Conservation (phyloP, 106 monocot species). For the Apostasia ramifera region DNA sequence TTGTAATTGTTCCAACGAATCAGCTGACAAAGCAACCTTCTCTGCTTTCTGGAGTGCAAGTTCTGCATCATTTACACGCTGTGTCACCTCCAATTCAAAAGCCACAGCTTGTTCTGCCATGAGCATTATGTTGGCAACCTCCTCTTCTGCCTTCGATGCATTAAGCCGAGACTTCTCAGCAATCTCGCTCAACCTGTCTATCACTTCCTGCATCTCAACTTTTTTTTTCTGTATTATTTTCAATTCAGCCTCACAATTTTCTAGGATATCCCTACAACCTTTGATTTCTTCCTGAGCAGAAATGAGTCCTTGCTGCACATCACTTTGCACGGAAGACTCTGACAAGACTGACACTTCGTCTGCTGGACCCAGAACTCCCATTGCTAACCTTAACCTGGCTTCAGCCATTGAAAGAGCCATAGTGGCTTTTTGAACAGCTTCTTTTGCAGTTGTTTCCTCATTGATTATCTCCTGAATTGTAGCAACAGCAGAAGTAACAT, state of each 20-base stretch:
- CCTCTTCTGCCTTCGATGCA: constrained; percentile 83
- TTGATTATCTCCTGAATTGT: constrained; percentile 66
- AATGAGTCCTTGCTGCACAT: constrained; percentile 32
- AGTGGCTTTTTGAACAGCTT: constrained; percentile 76
- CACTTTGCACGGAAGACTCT: constrained; percentile 14
- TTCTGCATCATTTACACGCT: constrained; percentile 87
- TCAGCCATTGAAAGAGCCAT: constrained; percentile 92
- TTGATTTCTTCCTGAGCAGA: constrained; percentile 64
- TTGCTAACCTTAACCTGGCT: constrained; percentile 62
- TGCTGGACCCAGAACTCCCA: constrained; percentile 30
- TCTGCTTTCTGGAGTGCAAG: constrained; percentile 70
- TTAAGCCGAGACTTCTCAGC: constrained; percentile 83
- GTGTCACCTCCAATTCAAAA: constrained; percentile 80
- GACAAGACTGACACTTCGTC: constrained; percentile 19
- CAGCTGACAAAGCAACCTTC: constrained; percentile 34
- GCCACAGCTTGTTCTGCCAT: constrained; percentile 89
- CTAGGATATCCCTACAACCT: constrained; percentile 37
- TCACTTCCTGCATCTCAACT: constrained; percentile 72
- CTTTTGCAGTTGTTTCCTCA: constrained; percentile 72
- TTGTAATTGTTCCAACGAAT: constrained; percentile 23
- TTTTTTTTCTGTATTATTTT: constrained; percentile 52
- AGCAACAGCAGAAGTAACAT: constrained; percentile 57
- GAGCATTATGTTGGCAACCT: constrained; percentile 82
- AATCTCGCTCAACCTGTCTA: constrained; percentile 68
- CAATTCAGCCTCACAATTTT: constrained; percentile 56